These are phyloP conservation scores for Colletotrichum magnum DNA, from an alignment of 2,329 filamentous ascomycete genomes.

Conservation along the genomic window DNA sequence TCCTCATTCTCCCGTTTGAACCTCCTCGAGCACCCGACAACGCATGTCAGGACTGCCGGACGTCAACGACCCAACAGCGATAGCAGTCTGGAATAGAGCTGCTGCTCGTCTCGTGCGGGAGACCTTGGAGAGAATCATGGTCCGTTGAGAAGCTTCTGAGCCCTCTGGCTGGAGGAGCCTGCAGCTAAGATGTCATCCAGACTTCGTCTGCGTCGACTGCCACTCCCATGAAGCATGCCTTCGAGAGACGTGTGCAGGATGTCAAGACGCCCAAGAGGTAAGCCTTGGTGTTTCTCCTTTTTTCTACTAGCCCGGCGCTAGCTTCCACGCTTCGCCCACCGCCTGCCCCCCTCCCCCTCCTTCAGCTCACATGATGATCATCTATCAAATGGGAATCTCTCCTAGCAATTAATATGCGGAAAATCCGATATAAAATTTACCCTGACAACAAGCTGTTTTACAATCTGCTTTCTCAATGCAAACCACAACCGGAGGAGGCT, in stretches of 20 bases:
- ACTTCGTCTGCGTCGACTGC: constrained; percentile 81
- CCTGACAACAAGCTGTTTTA: constrained; percentile 56
- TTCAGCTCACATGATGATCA: constrained; percentile 78
- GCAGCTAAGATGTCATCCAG: constrained; percentile 54
- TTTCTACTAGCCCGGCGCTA: constrained; percentile 31
- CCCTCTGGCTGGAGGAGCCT: constrained; percentile 8
- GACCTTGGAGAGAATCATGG: constrained; percentile 43
- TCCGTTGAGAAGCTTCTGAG: constrained; percentile 37
- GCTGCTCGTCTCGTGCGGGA: constrained; percentile 41
- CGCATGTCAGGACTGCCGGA: constrained; percentile 46
- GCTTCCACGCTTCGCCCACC: constrained; percentile 13
- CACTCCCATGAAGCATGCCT: constrained; percentile 79
- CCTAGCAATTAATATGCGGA: constrained; percentile 93
- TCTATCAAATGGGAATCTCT: constrained; percentile 99
- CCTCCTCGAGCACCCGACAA: constrained; percentile 33
- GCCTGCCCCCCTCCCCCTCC: constrained; percentile 34
- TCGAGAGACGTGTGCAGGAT: constrained; percentile 86
- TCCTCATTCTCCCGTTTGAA: constrained; percentile 1
- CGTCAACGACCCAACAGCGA: constrained; percentile 40
- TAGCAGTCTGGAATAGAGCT: constrained; percentile 42
- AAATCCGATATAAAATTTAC: constrained; percentile 83
- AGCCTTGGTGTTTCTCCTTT: constrained; percentile 52
- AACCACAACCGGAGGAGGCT: constrained; percentile 1
- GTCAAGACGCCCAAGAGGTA: constrained; percentile 93
- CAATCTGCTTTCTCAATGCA: constrained; percentile 11